Conservation (phyloP, 2,329 filamentous ascomycete genomes). For the Calonectria hongkongensis region DNA sequence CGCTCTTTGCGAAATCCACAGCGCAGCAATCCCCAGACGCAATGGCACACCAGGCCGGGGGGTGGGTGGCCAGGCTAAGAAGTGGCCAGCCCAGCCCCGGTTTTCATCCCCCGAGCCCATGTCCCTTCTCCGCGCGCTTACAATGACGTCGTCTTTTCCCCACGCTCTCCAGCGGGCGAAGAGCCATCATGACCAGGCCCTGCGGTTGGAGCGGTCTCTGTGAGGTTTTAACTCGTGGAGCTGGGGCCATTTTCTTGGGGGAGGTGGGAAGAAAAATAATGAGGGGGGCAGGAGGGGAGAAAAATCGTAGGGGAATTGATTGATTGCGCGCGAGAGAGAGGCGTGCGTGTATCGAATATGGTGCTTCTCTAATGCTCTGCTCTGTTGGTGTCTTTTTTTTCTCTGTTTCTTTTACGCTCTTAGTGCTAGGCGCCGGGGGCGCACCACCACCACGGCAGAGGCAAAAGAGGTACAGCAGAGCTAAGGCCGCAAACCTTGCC, state of each 20-base stretch:
- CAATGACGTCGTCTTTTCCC: slow-evolving; percentile 54
- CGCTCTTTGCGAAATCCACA: slow-evolving; percentile 9
- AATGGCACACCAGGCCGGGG: slow-evolving; percentile 17
- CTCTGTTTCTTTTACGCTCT: not conserved
- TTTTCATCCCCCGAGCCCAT: slow-evolving; percentile 43
- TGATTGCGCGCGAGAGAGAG: not conserved
- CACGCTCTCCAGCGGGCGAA: slow-evolving; percentile 37
- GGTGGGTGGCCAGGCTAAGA: too few relatives aligned
- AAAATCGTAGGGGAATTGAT: too few relatives aligned
- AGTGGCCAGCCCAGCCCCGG: slow-evolving; percentile 34
- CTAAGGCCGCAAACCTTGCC: slow-evolving; percentile 27
- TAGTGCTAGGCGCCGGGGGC: slow-evolving; percentile 17
- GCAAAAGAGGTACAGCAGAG: not conserved
- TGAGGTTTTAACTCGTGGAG: slow-evolving; percentile 12
- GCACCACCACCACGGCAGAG: slow-evolving; percentile 23
- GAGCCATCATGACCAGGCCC: slow-evolving; percentile 29
- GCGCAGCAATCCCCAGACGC: slow-evolving; percentile 10
- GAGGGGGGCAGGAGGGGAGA: not conserved
- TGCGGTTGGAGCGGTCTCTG: slow-evolving; percentile 39
- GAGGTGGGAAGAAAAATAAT: not conserved
- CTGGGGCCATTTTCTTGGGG: not conserved
- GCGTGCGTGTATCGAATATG: slow-evolving; percentile 26
- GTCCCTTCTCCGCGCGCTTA: slow-evolving; percentile 34
- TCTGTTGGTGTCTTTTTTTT: not conserved
- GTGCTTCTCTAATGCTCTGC: not conserved